Conservation (phyloP, 2,329 filamentous ascomycete species). For the Xylariales sp. region DNA sequence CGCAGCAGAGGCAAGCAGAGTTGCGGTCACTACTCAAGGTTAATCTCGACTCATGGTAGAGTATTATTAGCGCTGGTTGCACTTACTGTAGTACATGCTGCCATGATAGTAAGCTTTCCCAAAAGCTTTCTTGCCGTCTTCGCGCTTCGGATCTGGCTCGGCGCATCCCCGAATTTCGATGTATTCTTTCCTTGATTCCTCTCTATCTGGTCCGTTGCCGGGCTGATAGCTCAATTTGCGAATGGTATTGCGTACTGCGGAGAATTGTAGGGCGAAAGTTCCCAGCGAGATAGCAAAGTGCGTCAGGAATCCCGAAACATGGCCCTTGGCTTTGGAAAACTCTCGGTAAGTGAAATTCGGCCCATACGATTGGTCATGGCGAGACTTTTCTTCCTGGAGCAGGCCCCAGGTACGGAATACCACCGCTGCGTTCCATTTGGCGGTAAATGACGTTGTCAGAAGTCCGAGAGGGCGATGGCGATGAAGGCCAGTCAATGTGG, state of each 20-base stretch:
- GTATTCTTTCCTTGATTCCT: slow-evolving; percentile 52
- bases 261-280: slow-evolving; percentile 37
- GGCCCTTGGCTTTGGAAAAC: slow-evolving; percentile 46
- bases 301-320: slow-evolving; percentile 41
- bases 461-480: slow-evolving; percentile 49
- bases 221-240: slow-evolving; percentile 44
- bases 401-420: slow-evolving; percentile 63
- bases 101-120: slow-evolving; percentile 53
- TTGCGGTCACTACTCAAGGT: slow-evolving; percentile 65
- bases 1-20: slow-evolving; percentile 61
- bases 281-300: slow-evolving; percentile 46
- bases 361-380: slow-evolving; percentile 49
- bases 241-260: slow-evolving; percentile 41
- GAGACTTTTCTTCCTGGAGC: slow-evolving; percentile 38
- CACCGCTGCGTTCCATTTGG: slow-evolving; percentile 45
- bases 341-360: slow-evolving; percentile 57
- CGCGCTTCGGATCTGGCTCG: slow-evolving; percentile 46
- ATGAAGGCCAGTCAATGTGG: slow-evolving; percentile 45
- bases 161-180: slow-evolving; percentile 63
- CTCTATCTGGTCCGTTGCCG: slow-evolving; percentile 48
- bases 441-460: slow-evolving; percentile 48
- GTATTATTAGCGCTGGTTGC: no score
- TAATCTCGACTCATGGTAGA: no score
- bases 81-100: slow-evolving; percentile 61
- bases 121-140: slow-evolving; percentile 44